Evolutionary conservation across 208 protist species (phyloP).

Genomic region (Tritrichomonas foetus): DNA sequence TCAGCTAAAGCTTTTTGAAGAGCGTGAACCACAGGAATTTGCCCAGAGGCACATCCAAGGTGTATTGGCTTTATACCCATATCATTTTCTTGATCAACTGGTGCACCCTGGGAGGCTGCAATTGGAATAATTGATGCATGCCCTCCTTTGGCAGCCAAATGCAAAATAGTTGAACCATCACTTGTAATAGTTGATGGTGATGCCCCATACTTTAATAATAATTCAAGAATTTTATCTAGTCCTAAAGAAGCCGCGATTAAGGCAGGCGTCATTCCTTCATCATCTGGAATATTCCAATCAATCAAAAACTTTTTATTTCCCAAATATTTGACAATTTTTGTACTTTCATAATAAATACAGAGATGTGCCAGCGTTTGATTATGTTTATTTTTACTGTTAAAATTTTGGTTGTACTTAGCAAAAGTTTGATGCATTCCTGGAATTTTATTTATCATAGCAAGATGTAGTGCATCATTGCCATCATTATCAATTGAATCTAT

Average conservation of each 20-base stretch:
- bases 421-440: neutral
- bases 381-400: neutral
- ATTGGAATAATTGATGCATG: neutral
- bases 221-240: neutral
- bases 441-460: neutral
- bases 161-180: neutral
- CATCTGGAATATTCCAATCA: neutral
- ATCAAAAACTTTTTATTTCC: neutral
- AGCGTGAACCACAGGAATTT: neutral
- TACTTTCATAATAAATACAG: neutral
- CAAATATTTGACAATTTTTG: neutral
- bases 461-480: neutral
- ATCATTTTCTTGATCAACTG: neutral
- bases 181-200: neutral
- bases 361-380: neutral
- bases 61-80: neutral
- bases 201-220: neutral
- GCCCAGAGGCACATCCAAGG: neutral
- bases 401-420: neutral
- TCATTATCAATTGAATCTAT: neutral
- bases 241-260: neutral
- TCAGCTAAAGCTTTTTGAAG: constrained; percentile 40
- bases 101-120: neutral
- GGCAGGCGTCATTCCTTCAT: neutral
- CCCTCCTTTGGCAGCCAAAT: neutral